Conservation (phyloP, 805 yeast genomes). For the Sugiyamaella qingdaonensis region DNA sequence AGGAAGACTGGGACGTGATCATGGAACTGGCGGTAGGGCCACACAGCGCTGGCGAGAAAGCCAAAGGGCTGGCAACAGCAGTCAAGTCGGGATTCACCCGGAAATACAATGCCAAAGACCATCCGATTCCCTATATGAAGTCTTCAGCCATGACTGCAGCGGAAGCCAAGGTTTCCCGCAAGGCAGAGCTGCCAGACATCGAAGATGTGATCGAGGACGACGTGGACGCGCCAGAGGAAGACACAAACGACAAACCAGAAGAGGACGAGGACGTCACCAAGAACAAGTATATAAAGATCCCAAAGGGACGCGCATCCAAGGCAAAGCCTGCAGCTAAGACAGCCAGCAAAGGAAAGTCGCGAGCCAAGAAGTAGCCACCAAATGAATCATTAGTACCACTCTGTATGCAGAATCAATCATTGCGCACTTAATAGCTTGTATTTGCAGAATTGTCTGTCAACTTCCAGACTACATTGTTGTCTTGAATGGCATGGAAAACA, state of each 20-base stretch:
- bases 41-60: conserved; percentile 38
- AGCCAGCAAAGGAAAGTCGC: conserved; percentile 19
- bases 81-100: conserved; percentile 84
- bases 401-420: no score
- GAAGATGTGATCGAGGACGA: conserved; percentile 59
- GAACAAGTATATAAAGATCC: conserved; percentile 59
- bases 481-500: no score
- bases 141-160: conserved; percentile 38
- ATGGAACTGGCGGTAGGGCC: conserved; percentile 79
- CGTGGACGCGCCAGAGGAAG: conserved; percentile 28
- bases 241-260: conserved; percentile 39
- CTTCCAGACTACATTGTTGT: no score
- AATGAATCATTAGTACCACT: no score
- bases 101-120: conserved; percentile 67
- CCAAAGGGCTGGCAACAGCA: conserved; percentile 69
- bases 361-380: conserved; percentile 14
- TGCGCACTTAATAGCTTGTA: no score
- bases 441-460: no score
- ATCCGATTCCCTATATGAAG: conserved; percentile 80
- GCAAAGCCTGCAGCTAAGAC: conserved; percentile 16
- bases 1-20: conserved; percentile 87
- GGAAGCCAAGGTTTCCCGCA: conserved; percentile 23
- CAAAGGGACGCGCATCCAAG: conserved; percentile 30
- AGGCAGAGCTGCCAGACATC: conserved; percentile 48
- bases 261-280: conserved; percentile 50